phyloP scores from a whole-genome alignment of 2,329 filamentous ascomycete genomes.

The Aspergillus neoniger region DNA sequence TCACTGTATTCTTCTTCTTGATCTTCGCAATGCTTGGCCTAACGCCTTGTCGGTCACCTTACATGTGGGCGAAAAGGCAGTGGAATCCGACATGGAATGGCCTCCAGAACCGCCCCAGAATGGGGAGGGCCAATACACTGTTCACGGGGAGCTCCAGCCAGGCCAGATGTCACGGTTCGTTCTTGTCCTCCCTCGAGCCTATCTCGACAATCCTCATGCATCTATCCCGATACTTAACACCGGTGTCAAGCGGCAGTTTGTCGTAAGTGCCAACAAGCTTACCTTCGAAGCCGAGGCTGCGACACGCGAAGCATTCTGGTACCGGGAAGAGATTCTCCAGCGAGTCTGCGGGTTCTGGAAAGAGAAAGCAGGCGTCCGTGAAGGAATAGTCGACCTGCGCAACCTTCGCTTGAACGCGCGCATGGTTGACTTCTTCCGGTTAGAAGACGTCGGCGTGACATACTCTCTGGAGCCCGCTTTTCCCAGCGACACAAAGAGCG shows the following conservation, averaged over 20 bases:
- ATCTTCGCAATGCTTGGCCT: conserved; percentile 89
- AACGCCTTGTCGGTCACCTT: conserved; percentile 71
- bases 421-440: conserved; percentile 80
- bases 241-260: conserved; percentile 84
- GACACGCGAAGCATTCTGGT: conserved; percentile 86
- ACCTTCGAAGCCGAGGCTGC: conserved; percentile 77
- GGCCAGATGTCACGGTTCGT: conserved; percentile 71
- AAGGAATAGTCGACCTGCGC: conserved; percentile 74
- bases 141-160: conserved; percentile 55
- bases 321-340: conserved; percentile 76
- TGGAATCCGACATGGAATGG: conserved; percentile 2
- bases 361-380: conserved; percentile 58
- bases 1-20: conserved; percentile 77
- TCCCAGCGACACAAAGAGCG: conserved; percentile 17
- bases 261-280: conserved; percentile 78
- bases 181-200: conserved; percentile 73
- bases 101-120: conserved; percentile 15
- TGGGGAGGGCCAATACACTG: conserved; percentile 29
- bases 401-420: conserved; percentile 70
- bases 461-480: conserved; percentile 48
- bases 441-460: conserved; percentile 73
- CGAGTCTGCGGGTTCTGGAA: conserved; percentile 72
- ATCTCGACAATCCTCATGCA: conserved; percentile 73
- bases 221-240: conserved; percentile 79
- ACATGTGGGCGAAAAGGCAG: conserved; percentile 41